Percentiles rank a stretch among this genome's conserved stretches.
Evolutionary conservation across 768 basidiomycete species (phyloP).

Genomic region (Pleurotus djamor): DNA sequence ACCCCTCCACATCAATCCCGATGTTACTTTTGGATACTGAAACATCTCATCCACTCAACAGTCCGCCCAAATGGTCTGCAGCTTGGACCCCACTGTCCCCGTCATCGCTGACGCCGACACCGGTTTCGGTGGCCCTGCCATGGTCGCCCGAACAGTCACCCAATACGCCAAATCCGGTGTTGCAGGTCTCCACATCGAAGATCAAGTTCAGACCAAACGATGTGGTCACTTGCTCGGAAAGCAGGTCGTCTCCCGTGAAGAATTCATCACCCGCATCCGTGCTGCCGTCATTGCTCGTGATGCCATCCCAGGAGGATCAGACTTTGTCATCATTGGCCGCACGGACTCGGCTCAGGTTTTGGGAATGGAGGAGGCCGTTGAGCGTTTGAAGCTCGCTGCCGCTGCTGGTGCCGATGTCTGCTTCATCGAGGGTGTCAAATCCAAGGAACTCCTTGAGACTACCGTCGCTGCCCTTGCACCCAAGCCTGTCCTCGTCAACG

Average conservation of each 20-base stretch:
- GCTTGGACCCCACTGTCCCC: constrained; percentile 59
- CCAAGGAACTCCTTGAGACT: constrained; percentile 56
- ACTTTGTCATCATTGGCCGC: constrained; percentile 76
- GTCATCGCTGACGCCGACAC: constrained; percentile 84
- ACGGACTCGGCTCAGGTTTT: constrained; percentile 79
- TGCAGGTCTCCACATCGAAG: constrained; percentile 77
- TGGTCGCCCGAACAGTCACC: constrained; percentile 73
- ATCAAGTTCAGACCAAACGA: constrained; percentile 81
- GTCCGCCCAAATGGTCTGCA: constrained; percentile 71
- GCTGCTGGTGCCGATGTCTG: constrained; percentile 78
- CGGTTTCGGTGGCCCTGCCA: constrained; percentile 75
- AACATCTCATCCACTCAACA: constrained; percentile 13
- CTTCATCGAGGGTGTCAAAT: constrained; percentile 80
- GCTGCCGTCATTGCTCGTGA: constrained; percentile 79
- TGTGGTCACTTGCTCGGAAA: constrained; percentile 82
- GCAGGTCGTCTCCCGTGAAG: constrained; percentile 78
- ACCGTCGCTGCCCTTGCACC: constrained; percentile 70
- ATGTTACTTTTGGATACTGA: no score
- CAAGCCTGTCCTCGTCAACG: constrained; percentile 78
- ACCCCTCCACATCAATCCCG: not conserved
- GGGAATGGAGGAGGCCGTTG: constrained; percentile 75
- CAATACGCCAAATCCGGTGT: constrained; percentile 70
- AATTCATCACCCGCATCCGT: constrained; percentile 70
- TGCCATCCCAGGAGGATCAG: constrained; percentile 69
- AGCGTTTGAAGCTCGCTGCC: constrained; percentile 64